A percentile compares a stretch with the other conserved stretches of the same genome.
Conservation (phyloP, 805 yeast genomes). For the Sugiyamaella floridensis region DNA sequence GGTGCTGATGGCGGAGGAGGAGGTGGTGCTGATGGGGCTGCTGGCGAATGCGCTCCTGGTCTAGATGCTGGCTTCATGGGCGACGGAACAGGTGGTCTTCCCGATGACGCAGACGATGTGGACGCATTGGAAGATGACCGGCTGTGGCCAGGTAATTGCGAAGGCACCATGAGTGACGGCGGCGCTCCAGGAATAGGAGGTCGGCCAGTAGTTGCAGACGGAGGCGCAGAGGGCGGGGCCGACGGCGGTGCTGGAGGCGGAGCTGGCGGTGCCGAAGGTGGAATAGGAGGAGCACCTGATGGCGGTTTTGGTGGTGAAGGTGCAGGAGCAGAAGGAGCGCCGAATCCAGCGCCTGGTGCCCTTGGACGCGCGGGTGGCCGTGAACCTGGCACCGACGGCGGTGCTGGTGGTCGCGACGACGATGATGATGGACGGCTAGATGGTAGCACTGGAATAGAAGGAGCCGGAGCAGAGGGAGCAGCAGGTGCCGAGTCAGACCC, state of each 20-base stretch:
- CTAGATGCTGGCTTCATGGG: conserved; percentile 9
- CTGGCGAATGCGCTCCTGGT: conserved; percentile 22
- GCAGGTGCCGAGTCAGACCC: conserved; percentile 7
- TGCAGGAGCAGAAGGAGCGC: conserved; percentile 16
- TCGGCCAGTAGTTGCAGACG: conserved; percentile 11
- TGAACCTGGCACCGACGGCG: conserved; percentile 1
- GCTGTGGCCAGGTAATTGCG: conserved; percentile 16
- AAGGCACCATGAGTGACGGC: conserved; percentile 16
- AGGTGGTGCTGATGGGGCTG: conserved; percentile 13
- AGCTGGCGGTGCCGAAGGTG: conserved; percentile 11
- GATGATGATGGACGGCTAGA: conserved; percentile 1
- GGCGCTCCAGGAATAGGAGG: conserved; percentile 14
- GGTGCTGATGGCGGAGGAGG: conserved; percentile 22
- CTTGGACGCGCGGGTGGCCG: conserved; percentile 11
- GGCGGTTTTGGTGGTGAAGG: conserved; percentile 12
- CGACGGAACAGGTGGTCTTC: conserved; percentile 10
- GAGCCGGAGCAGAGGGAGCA: conserved; percentile 13
- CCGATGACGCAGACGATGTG: background rate
- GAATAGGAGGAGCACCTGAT: conserved; percentile 10
- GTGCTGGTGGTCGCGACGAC: conserved; percentile 8
- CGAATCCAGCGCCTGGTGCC: conserved; percentile 7
- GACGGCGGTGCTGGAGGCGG: conserved; percentile 18
- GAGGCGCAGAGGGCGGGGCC: conserved; percentile 15
- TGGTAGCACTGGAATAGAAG: conserved; percentile 13
- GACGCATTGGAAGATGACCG: conserved; percentile 11